These are phyloP conservation scores for Tricholoma flavovirens DNA, from an alignment of 768 basidiomycete species.

Conservation along the genomic window DNA sequence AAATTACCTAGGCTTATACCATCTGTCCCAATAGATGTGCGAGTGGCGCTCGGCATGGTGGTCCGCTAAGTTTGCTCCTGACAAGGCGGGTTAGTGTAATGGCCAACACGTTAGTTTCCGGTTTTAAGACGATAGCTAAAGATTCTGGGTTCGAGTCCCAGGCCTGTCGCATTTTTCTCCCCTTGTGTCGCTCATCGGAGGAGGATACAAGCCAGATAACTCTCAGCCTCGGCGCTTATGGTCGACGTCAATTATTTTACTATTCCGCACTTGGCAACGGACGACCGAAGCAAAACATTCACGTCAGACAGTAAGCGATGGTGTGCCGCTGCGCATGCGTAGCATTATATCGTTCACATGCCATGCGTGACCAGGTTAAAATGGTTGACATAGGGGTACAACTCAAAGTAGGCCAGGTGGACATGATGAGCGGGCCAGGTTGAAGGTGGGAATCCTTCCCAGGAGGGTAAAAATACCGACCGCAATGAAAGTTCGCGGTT, in stretches of 20 bases:
- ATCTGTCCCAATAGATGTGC: too few relatives aligned
- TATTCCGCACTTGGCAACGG: not conserved
- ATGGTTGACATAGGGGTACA: not conserved
- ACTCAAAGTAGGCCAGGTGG: not conserved
- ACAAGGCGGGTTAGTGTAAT: slow-evolving; percentile 18
- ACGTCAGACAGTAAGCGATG: too few relatives aligned
- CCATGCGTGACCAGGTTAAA: not conserved
- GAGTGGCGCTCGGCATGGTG: not conserved
- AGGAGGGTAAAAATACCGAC: not conserved
- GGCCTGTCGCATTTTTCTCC: slow-evolving; percentile 14
- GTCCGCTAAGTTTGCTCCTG: fast-evolving
- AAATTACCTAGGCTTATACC: too few relatives aligned
- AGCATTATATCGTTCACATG: too few relatives aligned
- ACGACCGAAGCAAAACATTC: not conserved
- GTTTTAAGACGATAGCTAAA: slow-evolving; percentile 7
- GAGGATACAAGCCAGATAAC: too few relatives aligned
- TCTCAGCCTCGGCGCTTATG: too few relatives aligned
- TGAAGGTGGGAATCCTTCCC: not conserved
- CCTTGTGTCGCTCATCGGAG: too few relatives aligned
- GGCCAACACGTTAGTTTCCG: slow-evolving; percentile 22
- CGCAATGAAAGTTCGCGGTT: not conserved
- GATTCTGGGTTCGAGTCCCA: slow-evolving; percentile 32
- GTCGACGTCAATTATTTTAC: too few relatives aligned
- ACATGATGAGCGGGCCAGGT: not conserved
- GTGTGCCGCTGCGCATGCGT: too few relatives aligned